Base-by-base conservation (phyloP, 2,329 filamentous ascomycete species). In the Fusarium foetens region DNA sequence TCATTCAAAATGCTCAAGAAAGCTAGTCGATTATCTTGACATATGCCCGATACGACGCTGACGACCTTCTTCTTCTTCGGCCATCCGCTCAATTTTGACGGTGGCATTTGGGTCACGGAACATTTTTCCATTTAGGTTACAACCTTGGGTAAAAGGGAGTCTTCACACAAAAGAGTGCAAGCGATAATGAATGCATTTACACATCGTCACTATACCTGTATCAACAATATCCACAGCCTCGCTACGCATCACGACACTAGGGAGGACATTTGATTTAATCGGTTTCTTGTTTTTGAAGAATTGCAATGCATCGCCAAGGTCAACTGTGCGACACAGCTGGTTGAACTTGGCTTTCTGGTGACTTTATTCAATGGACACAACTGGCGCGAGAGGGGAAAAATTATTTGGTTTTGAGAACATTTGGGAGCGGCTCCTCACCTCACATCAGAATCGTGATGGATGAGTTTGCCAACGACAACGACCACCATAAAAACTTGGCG, bases 151-250 rank as follows among this genome's bases (percentile, higher is more conserved):
- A 73, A 78, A 76, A 70, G 65, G 67, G 75, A 71, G 77, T 78
- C 78, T 76, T 75, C 81, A 82, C 31, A 51, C 81, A 80, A 81
- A 80, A 79, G 74, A 80, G 73, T 76, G 76, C 76, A 80, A 81
- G 81, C 80, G 80, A 72, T 80, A 77, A 81, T 80, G 79, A 80
- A 70, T 79, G 79, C 78, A 79, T 81, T 84, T 84, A 79, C 78
- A 79, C 76, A 61, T 73, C 76, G 80, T 81, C 78, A 66, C 73
- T 79, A 83, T 83, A 83, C 80, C 81, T 86, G 83, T 85, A 85
- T 80, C 80, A 83, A 79, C 63, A 81, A 80, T 76, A 78, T 58
- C 43, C 57, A 75, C 79, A 74, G 77, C 78, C 76, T 76, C 75
- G 74, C 77, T 71, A 79, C 67, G 68, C 68, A 69, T 75, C 67